Evolutionary conservation across 2,329 filamentous ascomycete species (phyloP), one percentile per base, ranked within the genome.

Genomic region (Paraphoma chrysanthemicola): DNA sequence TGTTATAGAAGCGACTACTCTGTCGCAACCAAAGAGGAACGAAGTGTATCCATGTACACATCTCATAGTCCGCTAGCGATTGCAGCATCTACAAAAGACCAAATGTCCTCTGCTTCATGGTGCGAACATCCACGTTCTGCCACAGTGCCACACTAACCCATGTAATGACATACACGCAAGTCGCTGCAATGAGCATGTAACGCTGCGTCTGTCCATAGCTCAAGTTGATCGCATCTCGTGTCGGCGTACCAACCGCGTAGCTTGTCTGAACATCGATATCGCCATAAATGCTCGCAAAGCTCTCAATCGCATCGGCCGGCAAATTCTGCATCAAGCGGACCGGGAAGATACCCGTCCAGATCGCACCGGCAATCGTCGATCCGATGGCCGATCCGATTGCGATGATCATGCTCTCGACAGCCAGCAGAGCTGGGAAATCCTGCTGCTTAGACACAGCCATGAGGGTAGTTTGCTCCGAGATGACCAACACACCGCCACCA

Each of bases 311-410:
- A 1, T 74, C 72, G 1, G 78, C 58, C 9, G 86, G 86, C 1
- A 89, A 77, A 17, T 69, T 64, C 2, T 48, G 53, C 42, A 56
- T 64, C 12, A 89, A 78, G 10, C 81, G 81, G 16, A 77, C 73
- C 5, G 82, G 82, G 64, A 90, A 85, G 1, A 83, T 81, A 57
- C 83, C 81, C 0, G 83, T 86, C 88, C 88, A 91, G 59, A 91
- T 85, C 9, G 87, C 87, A 0, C 82, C 83, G 1, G 88, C 83
- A 46, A 90, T 81, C 7, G 87, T 83, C n/a, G 60, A 70, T 0
- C 77, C 77, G 29, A 78, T 72, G 17, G 75, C 75, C 36, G 68
- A 66, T 6, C 77, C 89, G 57, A 90, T 82, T 55, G 83, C 83
- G 60, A 85, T 81, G 45, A 87, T 84, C 44, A 90, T 83, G 11